phyloP scores from a whole-genome alignment of 192 early-diverging fungal genomes.

The Entomortierella lignicola region DNA sequence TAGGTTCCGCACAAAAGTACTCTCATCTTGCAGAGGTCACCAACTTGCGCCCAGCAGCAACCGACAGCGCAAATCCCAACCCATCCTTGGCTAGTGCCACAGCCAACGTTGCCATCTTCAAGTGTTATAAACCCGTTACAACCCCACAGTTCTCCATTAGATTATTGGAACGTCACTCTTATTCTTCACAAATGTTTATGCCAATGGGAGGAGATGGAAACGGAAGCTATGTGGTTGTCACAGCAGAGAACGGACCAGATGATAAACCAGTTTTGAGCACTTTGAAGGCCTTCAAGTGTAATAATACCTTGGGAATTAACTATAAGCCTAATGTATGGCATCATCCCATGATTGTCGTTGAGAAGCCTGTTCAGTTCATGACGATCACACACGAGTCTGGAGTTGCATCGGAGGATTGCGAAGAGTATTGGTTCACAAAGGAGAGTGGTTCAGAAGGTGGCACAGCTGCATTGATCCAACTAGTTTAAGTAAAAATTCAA shows the following conservation, averaged over 20 bases:
- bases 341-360: slow-evolving; percentile 86
- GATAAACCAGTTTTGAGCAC: slow-evolving; percentile 81
- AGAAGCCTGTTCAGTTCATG: slow-evolving; percentile 55
- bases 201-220: slow-evolving; percentile 74
- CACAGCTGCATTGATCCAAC: slow-evolving; percentile 39
- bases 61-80: slow-evolving; percentile 50
- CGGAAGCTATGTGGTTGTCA: slow-evolving; percentile 47
- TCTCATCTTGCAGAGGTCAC: slow-evolving; percentile 73
- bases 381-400: slow-evolving; percentile 79
- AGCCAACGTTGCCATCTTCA: slow-evolving; percentile 54
- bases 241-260: slow-evolving; percentile 55
- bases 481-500: slow-evolving; percentile 1
- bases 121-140: slow-evolving; percentile 55
- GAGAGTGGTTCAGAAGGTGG: slow-evolving; percentile 47
- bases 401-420: slow-evolving; percentile 79
- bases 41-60: slow-evolving; percentile 60
- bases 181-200: slow-evolving; percentile 89
- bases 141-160: slow-evolving; percentile 71
- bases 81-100: slow-evolving; percentile 72
- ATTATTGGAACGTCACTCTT: slow-evolving; percentile 87
- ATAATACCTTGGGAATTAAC: slow-evolving; percentile 80
- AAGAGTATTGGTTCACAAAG: slow-evolving; percentile 65
- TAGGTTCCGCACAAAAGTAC: slow-evolving; percentile 80
- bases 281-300: slow-evolving; percentile 79
- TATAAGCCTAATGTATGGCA: slow-evolving; percentile 90